Evolutionary conservation across 164 flowering plant species (phyloP).

Genomic region (Magnolia changhungtana): DNA sequence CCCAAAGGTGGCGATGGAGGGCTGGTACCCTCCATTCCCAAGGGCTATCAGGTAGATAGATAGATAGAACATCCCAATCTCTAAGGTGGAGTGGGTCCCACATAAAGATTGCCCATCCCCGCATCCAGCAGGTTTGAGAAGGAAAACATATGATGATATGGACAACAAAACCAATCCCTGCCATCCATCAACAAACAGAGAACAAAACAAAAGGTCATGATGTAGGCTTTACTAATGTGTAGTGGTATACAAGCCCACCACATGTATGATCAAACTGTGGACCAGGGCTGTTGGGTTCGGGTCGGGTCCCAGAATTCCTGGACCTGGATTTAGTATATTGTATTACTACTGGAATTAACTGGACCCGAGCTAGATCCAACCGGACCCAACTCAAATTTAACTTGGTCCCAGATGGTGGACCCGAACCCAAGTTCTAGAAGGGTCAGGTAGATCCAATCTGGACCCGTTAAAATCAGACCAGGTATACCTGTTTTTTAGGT

Average conservation of each 20-base stretch:
- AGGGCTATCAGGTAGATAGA: slow-evolving; percentile 71
- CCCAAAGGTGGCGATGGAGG: slow-evolving; percentile 84
- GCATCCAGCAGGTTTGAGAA: slow-evolving; percentile 70
- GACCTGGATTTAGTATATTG: no score
- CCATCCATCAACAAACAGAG: slow-evolving; percentile 3
- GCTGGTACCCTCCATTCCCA: slow-evolving; percentile 94
- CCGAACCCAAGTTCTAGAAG: no score
- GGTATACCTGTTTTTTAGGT: no score
- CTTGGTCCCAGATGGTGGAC: no score
- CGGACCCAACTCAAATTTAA: no score
- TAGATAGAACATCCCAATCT: slow-evolving; percentile 56
- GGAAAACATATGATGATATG: slow-evolving; percentile 53
- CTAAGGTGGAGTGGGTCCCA: slow-evolving; percentile 45
- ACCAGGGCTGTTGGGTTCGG: no score
- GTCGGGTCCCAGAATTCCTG: no score
- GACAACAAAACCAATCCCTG: slow-evolving; percentile 74
- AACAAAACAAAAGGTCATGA: not conserved
- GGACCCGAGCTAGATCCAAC: no score
- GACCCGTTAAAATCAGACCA: no score
- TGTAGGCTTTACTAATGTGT: not conserved
- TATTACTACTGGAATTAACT: no score
- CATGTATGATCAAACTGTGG: no score
- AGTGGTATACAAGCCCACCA: not conserved
- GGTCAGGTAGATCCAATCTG: no score
- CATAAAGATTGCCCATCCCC: slow-evolving; percentile 45